Conservation (phyloP, 306 rosid genomes). For the Ormosia semicastrata region DNA sequence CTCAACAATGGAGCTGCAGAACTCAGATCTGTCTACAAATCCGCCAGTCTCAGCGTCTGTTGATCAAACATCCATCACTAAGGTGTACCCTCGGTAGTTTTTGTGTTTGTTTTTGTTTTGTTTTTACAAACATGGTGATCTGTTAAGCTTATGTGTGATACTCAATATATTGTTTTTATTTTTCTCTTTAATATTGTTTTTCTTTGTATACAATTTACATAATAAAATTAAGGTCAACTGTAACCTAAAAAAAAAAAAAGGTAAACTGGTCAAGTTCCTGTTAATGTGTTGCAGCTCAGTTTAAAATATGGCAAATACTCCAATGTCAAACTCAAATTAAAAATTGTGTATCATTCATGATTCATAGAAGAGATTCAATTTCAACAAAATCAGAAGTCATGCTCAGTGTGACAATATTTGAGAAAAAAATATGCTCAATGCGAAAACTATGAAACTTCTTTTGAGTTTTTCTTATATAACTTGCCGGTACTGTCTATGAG, state of each 20-base stretch:
- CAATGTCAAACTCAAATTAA: not conserved
- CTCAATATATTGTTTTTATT: not conserved
- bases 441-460: no score
- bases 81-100: constrained; percentile 19
- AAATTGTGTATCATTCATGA: not conserved
- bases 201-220: not conserved
- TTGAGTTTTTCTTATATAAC: no score
- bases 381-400: not conserved
- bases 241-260: no score
- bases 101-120: not conserved
- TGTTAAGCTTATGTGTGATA: not conserved
- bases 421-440: no score
- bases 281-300: not conserved
- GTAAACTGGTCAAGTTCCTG: not conserved
- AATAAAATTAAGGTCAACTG: no score
- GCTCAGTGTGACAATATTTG: not conserved
- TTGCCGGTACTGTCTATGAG: no score
- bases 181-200: not conserved
- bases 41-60: not conserved
- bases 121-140: not conserved
- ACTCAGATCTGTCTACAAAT: constrained; percentile 2
- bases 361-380: not conserved
- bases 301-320: not conserved
- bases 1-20: not conserved
- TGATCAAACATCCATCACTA: constrained; percentile 29